Conservation (phyloP, 176 grass and related monocot genomes). For the Thinopyrum elongatum region DNA sequence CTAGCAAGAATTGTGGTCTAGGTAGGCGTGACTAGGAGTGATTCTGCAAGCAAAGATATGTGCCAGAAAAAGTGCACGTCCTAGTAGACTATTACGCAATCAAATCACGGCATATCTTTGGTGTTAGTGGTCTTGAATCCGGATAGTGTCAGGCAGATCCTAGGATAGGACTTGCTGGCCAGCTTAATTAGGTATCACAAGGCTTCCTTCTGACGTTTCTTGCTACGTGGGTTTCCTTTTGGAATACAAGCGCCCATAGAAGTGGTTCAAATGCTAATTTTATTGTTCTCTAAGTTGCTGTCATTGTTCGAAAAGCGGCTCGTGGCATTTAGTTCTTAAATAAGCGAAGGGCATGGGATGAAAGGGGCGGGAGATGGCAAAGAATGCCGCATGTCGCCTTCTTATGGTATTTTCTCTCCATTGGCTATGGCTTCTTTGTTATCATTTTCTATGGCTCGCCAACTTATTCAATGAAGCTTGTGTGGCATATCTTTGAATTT, state of each 20-base stretch:
- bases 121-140: conserved; percentile 19
- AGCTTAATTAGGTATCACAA: conserved; percentile 15
- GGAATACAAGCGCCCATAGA: conserved; percentile 8
- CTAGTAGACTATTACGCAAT: not conserved
- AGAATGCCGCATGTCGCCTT: not conserved
- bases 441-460: not conserved
- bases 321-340: conserved; percentile 14
- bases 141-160: conserved; percentile 29
- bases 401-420: conserved; percentile 18
- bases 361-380: conserved; percentile 1
- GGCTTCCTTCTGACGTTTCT: not conserved
- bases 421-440: not conserved
- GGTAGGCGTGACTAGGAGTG: not conserved
- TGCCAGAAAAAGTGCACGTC: not conserved
- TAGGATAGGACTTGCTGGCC: not conserved
- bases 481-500: not conserved
- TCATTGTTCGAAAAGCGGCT: not conserved
- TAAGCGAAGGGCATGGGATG: not conserved
- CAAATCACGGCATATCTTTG: not conserved
- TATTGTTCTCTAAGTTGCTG: conserved; percentile 4
- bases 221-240: not conserved
- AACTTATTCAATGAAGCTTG: conserved; percentile 4
- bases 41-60: conserved; percentile 1
- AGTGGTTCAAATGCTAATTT: conserved; percentile 6
- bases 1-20: not conserved